Percentiles rank a stretch among this genome's conserved stretches.
Conservation (phyloP, 371 early-diverging fungal species). For the Conidiobolus incongruus region DNA sequence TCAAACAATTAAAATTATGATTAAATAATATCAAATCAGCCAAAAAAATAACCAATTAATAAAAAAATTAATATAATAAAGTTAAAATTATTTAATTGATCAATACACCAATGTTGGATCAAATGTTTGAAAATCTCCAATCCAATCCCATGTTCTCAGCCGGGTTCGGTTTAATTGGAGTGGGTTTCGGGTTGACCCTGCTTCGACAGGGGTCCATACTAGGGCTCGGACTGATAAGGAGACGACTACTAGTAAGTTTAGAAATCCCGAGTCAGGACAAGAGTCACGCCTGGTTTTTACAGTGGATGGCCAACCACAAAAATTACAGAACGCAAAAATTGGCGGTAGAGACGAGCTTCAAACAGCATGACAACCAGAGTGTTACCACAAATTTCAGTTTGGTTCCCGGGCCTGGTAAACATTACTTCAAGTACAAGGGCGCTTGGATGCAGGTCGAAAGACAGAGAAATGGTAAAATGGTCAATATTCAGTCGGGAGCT, state of each 20-base stretch:
- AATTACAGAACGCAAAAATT: constrained; percentile 38
- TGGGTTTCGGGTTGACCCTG: constrained; percentile 63
- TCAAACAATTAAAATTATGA: too few relatives aligned
- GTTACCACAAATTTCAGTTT: constrained; percentile 59
- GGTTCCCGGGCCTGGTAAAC: constrained; percentile 84
- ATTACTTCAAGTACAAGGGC: constrained; percentile 56
- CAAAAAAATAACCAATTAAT: too few relatives aligned
- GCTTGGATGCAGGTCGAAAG: constrained; percentile 80
- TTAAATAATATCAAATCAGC: too few relatives aligned
- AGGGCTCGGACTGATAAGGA: constrained; percentile 37
- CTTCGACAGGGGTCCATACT: constrained; percentile 44
- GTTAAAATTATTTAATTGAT: too few relatives aligned
- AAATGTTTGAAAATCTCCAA: constrained; percentile 12
- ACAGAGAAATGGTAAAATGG: constrained; percentile 60
- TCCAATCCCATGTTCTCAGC: constrained; percentile 85
- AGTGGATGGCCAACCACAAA: constrained; percentile 62
- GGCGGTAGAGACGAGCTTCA: constrained; percentile 69
- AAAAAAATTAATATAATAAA: too few relatives aligned
- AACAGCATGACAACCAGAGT: constrained; percentile 79
- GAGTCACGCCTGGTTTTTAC: constrained; percentile 78
- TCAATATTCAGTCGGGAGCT: constrained; percentile 69
- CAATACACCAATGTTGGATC: neutral
- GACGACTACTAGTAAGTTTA: constrained; percentile 66
- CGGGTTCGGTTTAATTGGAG: constrained; percentile 80
- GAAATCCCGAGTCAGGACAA: constrained; percentile 90